These are phyloP conservation scores for Gastrodia elata DNA, from an alignment of 106 monocot genomes.

Conservation along the genomic window DNA sequence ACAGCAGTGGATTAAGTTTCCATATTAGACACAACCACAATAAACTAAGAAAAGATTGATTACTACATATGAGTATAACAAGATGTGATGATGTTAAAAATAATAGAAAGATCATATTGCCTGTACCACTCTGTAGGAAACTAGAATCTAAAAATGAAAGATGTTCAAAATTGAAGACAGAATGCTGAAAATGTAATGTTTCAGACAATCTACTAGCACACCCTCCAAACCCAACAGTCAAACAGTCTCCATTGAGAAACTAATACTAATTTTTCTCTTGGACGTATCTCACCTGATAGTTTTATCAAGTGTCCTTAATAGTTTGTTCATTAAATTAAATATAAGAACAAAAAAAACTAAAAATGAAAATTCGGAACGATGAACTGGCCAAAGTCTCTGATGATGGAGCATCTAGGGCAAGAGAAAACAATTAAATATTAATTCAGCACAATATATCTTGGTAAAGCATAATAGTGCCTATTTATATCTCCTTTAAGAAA, in stretches of 20 bases:
- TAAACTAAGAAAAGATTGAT: not conserved
- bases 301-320: constrained; percentile 5
- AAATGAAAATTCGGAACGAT: too few species aligned
- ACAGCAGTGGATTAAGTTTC: too few species aligned
- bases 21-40: not conserved
- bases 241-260: not conserved
- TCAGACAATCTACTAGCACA: not conserved
- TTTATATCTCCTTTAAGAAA: too few species aligned
- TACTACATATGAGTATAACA: not conserved
- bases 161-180: not conserved
- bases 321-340: not conserved
- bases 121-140: not conserved
- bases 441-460: too few species aligned
- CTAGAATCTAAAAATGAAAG: not conserved
- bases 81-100: not conserved
- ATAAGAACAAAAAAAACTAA: too few species aligned
- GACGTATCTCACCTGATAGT: not conserved
- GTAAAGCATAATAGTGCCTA: too few species aligned
- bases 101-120: not conserved
- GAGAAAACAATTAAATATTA: too few species aligned
- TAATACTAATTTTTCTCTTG: not conserved
- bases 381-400: too few species aligned
- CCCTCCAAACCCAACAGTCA: not conserved
- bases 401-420: too few species aligned
- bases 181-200: not conserved